Evolutionary conservation across 371 early-diverging fungal genomes (phyloP).

Genomic region (Apophysomyces trapeziformis): DNA sequence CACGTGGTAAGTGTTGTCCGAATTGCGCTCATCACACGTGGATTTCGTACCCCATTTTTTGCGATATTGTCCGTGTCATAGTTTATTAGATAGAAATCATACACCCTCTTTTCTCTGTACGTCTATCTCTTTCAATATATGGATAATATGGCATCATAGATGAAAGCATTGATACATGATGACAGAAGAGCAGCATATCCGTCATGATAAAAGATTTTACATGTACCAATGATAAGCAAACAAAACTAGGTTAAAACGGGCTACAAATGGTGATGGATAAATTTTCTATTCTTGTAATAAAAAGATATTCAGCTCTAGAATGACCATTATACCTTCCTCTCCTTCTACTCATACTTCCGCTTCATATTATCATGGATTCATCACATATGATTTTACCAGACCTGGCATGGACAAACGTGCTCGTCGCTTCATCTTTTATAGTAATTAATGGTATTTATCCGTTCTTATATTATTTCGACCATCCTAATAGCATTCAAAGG

Average conservation of each 20-base stretch:
- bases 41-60: too few species aligned
- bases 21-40: too few species aligned
- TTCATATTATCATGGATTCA: not conserved
- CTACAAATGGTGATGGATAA: not conserved
- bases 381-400: not conserved
- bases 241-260: not conserved
- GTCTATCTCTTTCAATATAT: too few species aligned
- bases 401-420: slow-evolving; percentile 35
- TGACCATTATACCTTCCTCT: not conserved
- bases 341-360: not conserved
- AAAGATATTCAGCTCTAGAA: not conserved
- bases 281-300: not conserved
- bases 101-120: too few species aligned
- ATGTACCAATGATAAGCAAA: not conserved
- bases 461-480: not conserved
- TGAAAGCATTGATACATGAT: not conserved
- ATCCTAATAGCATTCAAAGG: slow-evolving; percentile 36
- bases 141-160: too few species aligned
- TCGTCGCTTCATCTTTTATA: slow-evolving; percentile 53
- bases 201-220: not conserved
- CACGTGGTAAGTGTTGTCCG: too few species aligned
- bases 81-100: too few species aligned
- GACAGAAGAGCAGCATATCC: not conserved
- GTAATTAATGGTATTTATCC: slow-evolving; percentile 44
- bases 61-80: too few species aligned